phyloP scores from a whole-genome alignment of 176 grass and related monocot species.

The Avena atlantica region DNA sequence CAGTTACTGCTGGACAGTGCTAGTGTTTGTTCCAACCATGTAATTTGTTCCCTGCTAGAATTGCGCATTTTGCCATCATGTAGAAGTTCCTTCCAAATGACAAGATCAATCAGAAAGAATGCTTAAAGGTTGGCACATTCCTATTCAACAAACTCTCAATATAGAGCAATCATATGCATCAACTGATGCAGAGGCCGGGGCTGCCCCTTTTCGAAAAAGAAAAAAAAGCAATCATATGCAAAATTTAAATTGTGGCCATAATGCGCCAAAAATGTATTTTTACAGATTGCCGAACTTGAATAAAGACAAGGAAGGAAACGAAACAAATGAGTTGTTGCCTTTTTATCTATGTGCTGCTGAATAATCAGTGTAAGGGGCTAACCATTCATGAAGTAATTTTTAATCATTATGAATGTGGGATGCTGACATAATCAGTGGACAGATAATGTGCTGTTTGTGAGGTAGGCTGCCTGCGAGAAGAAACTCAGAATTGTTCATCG shows the following conservation, averaged over 20 bases:
- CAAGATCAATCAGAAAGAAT: constrained; percentile 29
- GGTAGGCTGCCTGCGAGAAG: not conserved
- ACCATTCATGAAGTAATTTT: not conserved
- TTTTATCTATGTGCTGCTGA: not conserved
- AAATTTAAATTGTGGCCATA: not conserved
- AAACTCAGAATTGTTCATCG: not conserved
- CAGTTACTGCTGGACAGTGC: constrained; percentile 37
- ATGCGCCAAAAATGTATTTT: not conserved
- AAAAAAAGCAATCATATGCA: not conserved
- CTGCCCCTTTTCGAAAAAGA: too few relatives aligned
- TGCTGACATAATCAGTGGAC: not conserved
- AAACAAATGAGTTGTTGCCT: not conserved
- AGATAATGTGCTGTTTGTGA: constrained; percentile 2
- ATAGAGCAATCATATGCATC: not conserved
- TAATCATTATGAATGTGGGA: not conserved
- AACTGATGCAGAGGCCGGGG: too few relatives aligned
- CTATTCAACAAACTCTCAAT: not conserved
- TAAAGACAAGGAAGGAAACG: not conserved
- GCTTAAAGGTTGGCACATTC: not conserved
- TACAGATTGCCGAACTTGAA: not conserved
- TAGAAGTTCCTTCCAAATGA: constrained; percentile 46
- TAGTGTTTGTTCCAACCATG: constrained; percentile 54
- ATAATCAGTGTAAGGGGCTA: constrained; percentile 5
- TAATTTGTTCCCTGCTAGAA: constrained; percentile 42
- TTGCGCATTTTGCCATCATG: constrained; percentile 43